These are phyloP conservation scores for Uncinocarpus reesii DNA, from an alignment of 2,329 filamentous ascomycete genomes.

Conservation along the genomic window DNA sequence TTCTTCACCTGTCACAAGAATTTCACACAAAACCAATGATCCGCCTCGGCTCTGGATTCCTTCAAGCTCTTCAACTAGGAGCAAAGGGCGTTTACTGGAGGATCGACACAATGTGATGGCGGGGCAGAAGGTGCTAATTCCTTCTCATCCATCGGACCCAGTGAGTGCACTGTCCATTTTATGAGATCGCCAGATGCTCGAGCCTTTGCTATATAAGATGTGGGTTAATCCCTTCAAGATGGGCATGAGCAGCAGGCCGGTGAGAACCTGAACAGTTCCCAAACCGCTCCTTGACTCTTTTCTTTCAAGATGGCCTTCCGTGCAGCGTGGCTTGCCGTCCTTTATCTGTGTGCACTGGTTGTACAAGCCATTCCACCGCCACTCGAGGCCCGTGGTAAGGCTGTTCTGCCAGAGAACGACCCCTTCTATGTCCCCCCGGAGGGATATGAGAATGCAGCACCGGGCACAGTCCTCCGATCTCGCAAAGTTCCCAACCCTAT, in stretches of 20 bases:
- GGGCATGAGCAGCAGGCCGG: not conserved
- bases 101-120: constrained; percentile 6
- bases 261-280: not conserved
- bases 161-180: not conserved
- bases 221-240: not conserved
- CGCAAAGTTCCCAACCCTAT: constrained; percentile 21
- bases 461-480: constrained; percentile 24
- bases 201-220: not conserved
- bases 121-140: not conserved
- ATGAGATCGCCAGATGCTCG: not conserved
- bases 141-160: not conserved
- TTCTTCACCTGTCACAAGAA: constrained; percentile 1
- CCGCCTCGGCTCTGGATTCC: not conserved
- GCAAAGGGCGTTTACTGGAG: not conserved
- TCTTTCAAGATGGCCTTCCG: constrained; percentile 8
- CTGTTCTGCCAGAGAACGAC: constrained; percentile 21
- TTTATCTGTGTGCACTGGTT: constrained; percentile 9
- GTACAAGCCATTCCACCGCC: constrained; percentile 6
- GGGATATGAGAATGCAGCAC: constrained; percentile 21
- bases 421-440: constrained; percentile 24
- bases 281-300: not conserved
- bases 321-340: constrained; percentile 7
- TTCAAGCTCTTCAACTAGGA: not conserved
- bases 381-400: constrained; percentile 5
- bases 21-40: not conserved